These are phyloP conservation scores for Endocalyx cinctus DNA, from an alignment of 2,329 filamentous ascomycete species.

Conservation along the genomic window DNA sequence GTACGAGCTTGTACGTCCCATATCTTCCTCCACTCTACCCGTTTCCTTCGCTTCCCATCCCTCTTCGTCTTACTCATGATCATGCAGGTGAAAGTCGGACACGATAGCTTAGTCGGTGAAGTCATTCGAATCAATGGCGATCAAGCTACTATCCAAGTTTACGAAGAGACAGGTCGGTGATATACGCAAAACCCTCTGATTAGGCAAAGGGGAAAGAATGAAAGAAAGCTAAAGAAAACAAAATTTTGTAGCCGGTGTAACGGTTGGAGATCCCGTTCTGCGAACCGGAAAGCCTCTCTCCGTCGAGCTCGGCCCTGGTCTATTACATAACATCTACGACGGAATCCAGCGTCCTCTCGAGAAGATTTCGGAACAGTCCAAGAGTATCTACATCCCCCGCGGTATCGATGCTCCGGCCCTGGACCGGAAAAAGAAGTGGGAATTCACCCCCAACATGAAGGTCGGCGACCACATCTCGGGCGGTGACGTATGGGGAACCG, in stretches of 20 bases:
- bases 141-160: constrained; percentile 96
- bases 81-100: constrained; percentile 77
- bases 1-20: constrained; percentile 81
- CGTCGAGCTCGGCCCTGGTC: constrained; percentile 91
- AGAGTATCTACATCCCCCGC: constrained; percentile 96
- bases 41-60: constrained; percentile 7
- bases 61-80: constrained; percentile 7
- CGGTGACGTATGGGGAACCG: constrained; percentile 90
- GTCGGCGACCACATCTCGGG: constrained; percentile 96
- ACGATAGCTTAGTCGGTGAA: constrained; percentile 89
- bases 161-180: constrained; percentile 88
- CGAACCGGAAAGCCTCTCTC: constrained; percentile 94
- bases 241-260: constrained; percentile 89
- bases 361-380: constrained; percentile 69
- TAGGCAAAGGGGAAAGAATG: constrained; percentile 7
- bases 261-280: constrained; percentile 85
- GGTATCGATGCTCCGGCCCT: constrained; percentile 85
- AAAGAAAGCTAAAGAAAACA: constrained; percentile 14
- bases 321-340: constrained; percentile 99
- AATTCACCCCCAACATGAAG: constrained; percentile 87
- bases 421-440: constrained; percentile 91
- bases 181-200: constrained; percentile 4
- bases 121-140: constrained; percentile 97
- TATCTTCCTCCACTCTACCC: no score
- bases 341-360: constrained; percentile 95